Evolutionary conservation across 1,139 yeast species (phyloP).

Genomic region (Arxiozyma telluris): DNA sequence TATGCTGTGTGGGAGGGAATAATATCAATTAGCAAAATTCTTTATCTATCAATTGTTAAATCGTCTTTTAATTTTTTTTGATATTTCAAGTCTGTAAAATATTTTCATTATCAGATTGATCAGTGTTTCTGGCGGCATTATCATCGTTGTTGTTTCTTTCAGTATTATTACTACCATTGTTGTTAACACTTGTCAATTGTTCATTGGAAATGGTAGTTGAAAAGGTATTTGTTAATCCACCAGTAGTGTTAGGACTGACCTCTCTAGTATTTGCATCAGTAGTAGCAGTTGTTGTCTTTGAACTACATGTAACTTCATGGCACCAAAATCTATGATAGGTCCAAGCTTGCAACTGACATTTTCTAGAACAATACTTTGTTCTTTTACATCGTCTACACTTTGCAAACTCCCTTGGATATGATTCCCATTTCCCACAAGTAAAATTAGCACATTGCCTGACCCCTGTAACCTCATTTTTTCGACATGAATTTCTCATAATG

Average conservation of each 20-base stretch:
- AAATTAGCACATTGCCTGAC: conserved; percentile 92
- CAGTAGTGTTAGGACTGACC: conserved; percentile 6
- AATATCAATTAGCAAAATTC: not conserved
- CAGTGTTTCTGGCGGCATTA: not conserved
- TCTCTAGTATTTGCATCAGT: conserved; percentile 12
- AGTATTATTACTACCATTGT: not conserved
- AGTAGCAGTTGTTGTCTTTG: conserved; percentile 15
- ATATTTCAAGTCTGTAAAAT: not conserved
- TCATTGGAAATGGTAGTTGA: not conserved
- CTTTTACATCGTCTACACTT: conserved; percentile 91
- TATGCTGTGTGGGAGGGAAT: not conserved
- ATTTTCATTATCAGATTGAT: not conserved
- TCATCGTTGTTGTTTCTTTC: not conserved
- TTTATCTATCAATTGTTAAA: not conserved
- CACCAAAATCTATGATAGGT: conserved; percentile 93
- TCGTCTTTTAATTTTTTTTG: not conserved
- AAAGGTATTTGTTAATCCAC: not conserved
- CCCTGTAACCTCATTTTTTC: conserved; percentile 87
- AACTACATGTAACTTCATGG: conserved; percentile 22
- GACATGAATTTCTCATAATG: conserved; percentile 88
- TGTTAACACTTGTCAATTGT: not conserved
- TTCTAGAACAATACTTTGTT: conserved; percentile 88
- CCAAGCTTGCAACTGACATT: conserved; percentile 91
- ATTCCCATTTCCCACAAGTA: conserved; percentile 95
- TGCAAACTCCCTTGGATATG: conserved; percentile 80